phyloP scores from a whole-genome alignment of 108 stramenopile species.

The Pseudonitzschia delicatissima region DNA sequence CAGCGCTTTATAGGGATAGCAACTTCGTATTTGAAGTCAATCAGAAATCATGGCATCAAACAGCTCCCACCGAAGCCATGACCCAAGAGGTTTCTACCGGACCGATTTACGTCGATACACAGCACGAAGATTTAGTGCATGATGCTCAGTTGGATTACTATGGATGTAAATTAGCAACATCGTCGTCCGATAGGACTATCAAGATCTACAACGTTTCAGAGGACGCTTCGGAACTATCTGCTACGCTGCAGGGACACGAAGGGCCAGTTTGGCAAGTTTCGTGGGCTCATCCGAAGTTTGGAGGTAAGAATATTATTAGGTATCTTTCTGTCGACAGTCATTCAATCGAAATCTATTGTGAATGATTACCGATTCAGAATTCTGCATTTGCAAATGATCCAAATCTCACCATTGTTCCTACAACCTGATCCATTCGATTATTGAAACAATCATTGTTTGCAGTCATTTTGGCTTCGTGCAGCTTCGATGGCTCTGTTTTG shows the following conservation, averaged over 20 bases:
- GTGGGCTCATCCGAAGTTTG: conserved; percentile 96
- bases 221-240: conserved; percentile 71
- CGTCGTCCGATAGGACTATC: conserved; percentile 90
- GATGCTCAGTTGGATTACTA: conserved; percentile 95
- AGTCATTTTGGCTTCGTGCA: conserved; percentile 83
- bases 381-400: background rate
- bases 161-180: conserved; percentile 91
- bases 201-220: conserved; percentile 90
- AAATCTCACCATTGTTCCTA: background rate
- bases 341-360: background rate
- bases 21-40: too few relatives aligned
- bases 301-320: conserved; percentile 18
- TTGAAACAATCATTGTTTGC: background rate
- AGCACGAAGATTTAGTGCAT: conserved; percentile 95
- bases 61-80: background rate
- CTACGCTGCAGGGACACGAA: conserved; percentile 83
- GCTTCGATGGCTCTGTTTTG: conserved; percentile 86
- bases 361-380: background rate
- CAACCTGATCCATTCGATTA: too few relatives aligned
- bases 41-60: conserved; percentile 3
- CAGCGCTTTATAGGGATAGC: too few relatives aligned
- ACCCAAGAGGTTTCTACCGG: conserved; percentile 21
- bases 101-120: conserved; percentile 84
- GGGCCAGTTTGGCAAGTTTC: conserved; percentile 94
- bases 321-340: background rate